Percentiles rank a stretch among this genome's conserved stretches.
phyloP scores from a whole-genome alignment of 139 green algal genomes.

The Tetraselmis striata region DNA sequence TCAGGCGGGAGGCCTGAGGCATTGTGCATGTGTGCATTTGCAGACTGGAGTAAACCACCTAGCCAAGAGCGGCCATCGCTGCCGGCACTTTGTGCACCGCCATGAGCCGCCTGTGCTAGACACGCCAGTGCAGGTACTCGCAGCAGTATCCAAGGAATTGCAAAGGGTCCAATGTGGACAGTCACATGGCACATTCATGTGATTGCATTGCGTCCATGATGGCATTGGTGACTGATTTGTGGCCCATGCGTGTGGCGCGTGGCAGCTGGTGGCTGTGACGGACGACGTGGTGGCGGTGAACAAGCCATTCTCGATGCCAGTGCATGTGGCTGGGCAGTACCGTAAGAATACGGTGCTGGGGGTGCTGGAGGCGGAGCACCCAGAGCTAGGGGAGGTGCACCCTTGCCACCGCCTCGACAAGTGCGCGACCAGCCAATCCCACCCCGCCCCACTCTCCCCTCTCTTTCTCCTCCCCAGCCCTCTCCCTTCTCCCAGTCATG shows the following conservation, averaged over 20 bases:
- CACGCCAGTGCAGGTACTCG: constrained; percentile 24
- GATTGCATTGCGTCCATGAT: no score
- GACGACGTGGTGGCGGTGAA: constrained; percentile 57
- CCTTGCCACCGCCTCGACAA: background rate
- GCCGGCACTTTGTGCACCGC: constrained; percentile 73
- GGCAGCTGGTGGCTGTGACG: constrained; percentile 38
- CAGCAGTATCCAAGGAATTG: no score
- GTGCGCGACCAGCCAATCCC: background rate
- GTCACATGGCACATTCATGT: no score
- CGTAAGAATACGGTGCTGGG: constrained; percentile 87
- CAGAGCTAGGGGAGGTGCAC: background rate
- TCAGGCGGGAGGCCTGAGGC: no score
- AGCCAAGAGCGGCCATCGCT: constrained; percentile 29
- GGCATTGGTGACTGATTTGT: no score
- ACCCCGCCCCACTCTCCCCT: no score
- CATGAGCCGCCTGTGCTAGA: constrained; percentile 76
- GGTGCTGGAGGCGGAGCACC: constrained; percentile 46
- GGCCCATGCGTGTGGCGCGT: no score
- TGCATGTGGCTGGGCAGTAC: constrained; percentile 86
- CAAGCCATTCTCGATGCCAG: constrained; percentile 78
- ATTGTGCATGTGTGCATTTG: background rate
- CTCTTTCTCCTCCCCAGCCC: no score
- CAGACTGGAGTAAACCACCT: background rate
- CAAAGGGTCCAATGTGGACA: no score
- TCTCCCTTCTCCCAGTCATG: no score